Base-by-base conservation (phyloP, 306 rosid genomes). In the Aeschynomene evenia region DNA sequence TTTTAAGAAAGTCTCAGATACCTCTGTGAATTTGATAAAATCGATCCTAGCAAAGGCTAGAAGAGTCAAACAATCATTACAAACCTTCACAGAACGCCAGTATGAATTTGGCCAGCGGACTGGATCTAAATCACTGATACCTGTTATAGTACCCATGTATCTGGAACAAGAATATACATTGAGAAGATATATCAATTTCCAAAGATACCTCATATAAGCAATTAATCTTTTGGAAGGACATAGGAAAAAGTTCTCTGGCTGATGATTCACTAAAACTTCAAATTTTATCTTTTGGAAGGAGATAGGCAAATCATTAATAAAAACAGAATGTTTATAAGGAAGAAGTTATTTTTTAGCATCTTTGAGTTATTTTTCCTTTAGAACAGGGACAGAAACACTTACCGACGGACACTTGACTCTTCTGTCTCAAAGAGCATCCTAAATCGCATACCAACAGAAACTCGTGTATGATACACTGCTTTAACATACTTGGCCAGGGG, bases 41-140 rank as follows among this genome's bases (percentile, higher is more conserved):
- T 77, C 75, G 78, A 65, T 72, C 74, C 40, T 50, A 58, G 51
- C 69, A 31, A 59, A 46, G 60, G 48, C 20, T 23, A 46, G 26
- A 54, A 49, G 19, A 58, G 62, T n/a, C 70, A 75, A 81, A 57
- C 59, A 49, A 57, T 66, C 67, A 22, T 34, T 50, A 71, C 89
- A 70, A 71, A 88, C 94, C 94, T 88, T 88, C 77, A 88, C 90
- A 73, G 94, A 88, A 43, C 88, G 94, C 94, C 94, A 88, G 62
- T 88, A 86, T 68, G 94, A 88, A 74, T 83, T 88, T 67, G 82
- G 67, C 94, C 94, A 88, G 79, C 90, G 90, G 75, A 77, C 84
- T 7, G 88, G 79, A 79, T 88, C 90, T 39, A 88, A 74, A 71
- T 88, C 94, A 73, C 88, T 73, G 71, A 85, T 85, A 28, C 90